Percentiles rank a stretch among this genome's conserved stretches.
Conservation (phyloP, 116 monocot genomes). For the Trichopus zeylanicus region DNA sequence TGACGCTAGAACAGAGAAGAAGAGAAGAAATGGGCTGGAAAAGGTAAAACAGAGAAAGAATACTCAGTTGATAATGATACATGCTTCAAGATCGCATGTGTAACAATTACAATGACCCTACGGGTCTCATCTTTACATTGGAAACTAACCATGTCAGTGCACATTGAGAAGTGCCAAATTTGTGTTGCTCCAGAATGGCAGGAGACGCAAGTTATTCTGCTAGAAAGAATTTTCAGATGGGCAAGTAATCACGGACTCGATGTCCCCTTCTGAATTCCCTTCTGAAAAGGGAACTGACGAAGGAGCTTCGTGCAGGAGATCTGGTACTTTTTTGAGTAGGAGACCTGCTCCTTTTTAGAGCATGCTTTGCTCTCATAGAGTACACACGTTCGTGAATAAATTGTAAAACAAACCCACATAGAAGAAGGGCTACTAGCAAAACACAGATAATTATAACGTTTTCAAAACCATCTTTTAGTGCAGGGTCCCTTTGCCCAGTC, state of each 20-base stretch:
- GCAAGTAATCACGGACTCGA: neutral
- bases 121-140: neutral
- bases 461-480: constrained; percentile 47
- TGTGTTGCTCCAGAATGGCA: too few species aligned
- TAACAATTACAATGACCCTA: neutral
- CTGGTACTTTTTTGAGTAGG: too few species aligned
- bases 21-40: too few species aligned
- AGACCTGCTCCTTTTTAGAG: constrained; percentile 40
- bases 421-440: constrained; percentile 44
- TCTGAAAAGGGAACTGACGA: constrained; percentile 33
- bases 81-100: neutral
- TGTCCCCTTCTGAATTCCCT: neutral
- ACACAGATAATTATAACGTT: constrained; percentile 76
- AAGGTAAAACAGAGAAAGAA: neutral
- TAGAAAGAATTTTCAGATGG: neutral
- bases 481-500: constrained; percentile 67
- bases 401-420: constrained; percentile 53
- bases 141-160: neutral
- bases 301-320: too few species aligned
- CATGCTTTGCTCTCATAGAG: constrained; percentile 33
- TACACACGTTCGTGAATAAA: constrained; percentile 39
- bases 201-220: neutral
- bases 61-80: neutral
- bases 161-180: too few species aligned
- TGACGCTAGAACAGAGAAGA: too few species aligned